Evolutionary conservation across 495 filamentous ascomycete genomes (phyloP).

Genomic region (Daldinia childiae): DNA sequence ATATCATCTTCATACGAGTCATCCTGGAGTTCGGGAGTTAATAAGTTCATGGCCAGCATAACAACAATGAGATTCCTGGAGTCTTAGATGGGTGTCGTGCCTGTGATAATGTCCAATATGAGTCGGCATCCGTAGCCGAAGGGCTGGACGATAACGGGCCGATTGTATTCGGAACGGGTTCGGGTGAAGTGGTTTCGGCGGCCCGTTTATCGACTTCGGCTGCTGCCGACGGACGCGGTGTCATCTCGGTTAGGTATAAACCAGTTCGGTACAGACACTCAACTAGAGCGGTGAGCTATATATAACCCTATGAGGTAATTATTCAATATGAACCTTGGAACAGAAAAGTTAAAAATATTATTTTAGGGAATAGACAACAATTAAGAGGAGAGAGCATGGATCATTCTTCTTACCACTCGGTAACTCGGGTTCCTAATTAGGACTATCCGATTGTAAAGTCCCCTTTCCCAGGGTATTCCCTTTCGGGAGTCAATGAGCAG

Average conservation of each 20-base stretch:
- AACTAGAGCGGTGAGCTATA: neutral
- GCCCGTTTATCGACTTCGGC: neutral
- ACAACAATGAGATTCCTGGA: neutral
- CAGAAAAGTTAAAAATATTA: neutral
- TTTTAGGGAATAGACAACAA: neutral
- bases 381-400: neutral
- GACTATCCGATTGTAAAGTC: neutral
- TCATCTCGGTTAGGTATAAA: neutral
- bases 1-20: neutral
- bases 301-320: constrained; percentile 1
- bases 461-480: constrained; percentile 1
- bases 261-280: neutral
- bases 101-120: constrained; percentile 40
- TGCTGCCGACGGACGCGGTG: neutral
- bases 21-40: neutral
- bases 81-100: constrained; percentile 9
- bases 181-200: neutral
- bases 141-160: constrained; percentile 21
- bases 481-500: neutral
- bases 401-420: neutral
- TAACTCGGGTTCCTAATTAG: neutral
- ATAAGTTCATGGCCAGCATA: neutral
- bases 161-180: neutral
- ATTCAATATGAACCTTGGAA: neutral
- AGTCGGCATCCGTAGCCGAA: constrained; percentile 25